Conservation (phyloP, 768 basidiomycete genomes). For the Pulveroboletus frians region DNA sequence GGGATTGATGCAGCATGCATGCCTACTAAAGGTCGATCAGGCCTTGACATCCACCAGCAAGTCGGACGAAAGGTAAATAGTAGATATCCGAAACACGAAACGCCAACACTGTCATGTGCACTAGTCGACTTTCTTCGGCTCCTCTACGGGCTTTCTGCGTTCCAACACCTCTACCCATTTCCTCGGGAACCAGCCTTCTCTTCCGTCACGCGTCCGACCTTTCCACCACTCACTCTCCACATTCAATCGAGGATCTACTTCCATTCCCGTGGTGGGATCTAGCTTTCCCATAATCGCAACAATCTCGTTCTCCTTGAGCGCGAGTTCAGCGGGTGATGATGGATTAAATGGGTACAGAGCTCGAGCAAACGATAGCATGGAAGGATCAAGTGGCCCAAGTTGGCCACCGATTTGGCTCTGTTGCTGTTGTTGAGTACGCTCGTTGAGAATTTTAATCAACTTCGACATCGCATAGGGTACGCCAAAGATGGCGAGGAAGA, state of each 20-base stretch:
- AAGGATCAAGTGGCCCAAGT: conserved; percentile 66
- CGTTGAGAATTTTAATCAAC: conserved; percentile 72
- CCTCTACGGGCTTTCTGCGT: conserved; percentile 35
- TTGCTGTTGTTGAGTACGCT: conserved; percentile 50
- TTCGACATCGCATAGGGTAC: conserved; percentile 91
- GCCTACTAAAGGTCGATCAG: too few relatives aligned
- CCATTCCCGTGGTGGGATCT: conserved; percentile 61
- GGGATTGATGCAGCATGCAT: too few relatives aligned
- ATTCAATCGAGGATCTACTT: conserved; percentile 62
- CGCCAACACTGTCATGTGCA: not conserved
- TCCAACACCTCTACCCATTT: conserved; percentile 80
- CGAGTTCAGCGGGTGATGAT: conserved; percentile 70
- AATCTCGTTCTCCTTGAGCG: conserved; percentile 83
- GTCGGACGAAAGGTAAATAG: not conserved
- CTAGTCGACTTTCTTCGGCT: conserved; percentile 40
- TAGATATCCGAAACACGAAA: not conserved
- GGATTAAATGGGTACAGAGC: conserved; percentile 76
- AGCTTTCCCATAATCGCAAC: conserved; percentile 85
- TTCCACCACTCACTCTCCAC: conserved; percentile 85
- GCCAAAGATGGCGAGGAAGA: conserved; percentile 90
- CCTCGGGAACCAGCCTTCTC: conserved; percentile 91
- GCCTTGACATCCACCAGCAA: too few relatives aligned
- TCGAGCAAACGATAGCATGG: conserved; percentile 76
- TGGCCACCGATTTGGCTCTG: conserved; percentile 32
- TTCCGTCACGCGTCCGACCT: conserved; percentile 85